Conservation (phyloP, 139 green algal genomes). For the Asterochloris erici region DNA sequence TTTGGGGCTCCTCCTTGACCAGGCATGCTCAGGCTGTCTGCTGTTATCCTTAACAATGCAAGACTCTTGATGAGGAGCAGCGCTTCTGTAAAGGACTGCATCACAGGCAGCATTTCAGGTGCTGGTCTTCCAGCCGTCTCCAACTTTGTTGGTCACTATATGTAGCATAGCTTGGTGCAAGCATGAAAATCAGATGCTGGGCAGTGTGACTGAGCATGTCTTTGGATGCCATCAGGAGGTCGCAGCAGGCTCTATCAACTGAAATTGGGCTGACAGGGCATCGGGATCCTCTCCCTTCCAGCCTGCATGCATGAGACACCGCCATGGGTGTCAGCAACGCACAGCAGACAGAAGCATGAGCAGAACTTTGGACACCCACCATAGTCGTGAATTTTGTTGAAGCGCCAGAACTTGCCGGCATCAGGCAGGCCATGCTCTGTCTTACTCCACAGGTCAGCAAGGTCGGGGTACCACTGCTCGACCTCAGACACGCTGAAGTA, state of each 20-base stretch:
- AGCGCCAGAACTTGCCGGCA: conserved; percentile 60
- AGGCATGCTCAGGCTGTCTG: too few species aligned
- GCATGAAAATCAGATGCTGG: too few species aligned
- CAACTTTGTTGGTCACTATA: too few species aligned
- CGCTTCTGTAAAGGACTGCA: too few species aligned
- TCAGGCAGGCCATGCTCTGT: conserved; percentile 16
- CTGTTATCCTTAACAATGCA: too few species aligned
- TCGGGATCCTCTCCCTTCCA: conserved; percentile 10
- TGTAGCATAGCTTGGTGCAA: too few species aligned
- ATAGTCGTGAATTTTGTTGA: conserved; percentile 74
- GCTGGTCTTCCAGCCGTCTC: too few species aligned
- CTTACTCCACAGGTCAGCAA: conserved; percentile 23
- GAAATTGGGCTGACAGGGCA: neutral
- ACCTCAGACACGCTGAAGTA: conserved; percentile 86
- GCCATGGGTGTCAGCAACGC: too few species aligned
- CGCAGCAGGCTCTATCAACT: neutral
- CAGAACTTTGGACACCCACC: conserved; percentile 11
- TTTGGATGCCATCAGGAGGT: neutral
- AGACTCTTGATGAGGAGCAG: too few species aligned
- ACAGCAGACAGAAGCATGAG: too few species aligned
- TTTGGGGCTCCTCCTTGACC: neutral
- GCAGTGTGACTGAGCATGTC: neutral
- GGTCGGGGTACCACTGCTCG: conserved; percentile 76
- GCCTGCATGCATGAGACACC: neutral
- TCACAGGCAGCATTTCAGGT: too few species aligned